Conservation (phyloP, 2,329 filamentous ascomycete species). For the Aspergillus floridensis region DNA sequence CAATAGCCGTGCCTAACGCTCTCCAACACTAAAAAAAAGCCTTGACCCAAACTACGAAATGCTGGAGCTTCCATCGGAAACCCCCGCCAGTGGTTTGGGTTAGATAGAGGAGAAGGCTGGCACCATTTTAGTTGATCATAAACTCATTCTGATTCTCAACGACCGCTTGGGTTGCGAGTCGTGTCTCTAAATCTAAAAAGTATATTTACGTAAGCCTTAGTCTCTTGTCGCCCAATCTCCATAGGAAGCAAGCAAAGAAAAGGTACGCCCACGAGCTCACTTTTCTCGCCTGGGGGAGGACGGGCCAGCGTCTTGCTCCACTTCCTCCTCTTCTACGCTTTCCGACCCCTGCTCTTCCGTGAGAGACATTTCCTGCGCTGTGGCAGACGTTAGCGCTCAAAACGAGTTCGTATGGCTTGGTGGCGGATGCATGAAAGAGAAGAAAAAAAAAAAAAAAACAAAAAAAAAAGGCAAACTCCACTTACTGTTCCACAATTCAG, state of each 20-base stretch:
- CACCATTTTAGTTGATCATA: background rate
- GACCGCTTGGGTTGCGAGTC: background rate
- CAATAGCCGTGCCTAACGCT: background rate
- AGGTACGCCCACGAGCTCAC: background rate
- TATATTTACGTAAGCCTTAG: too few relatives aligned
- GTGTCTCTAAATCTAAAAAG: too few relatives aligned
- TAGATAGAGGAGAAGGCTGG: background rate
- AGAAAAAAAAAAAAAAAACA: too few relatives aligned
- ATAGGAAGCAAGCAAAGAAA: too few relatives aligned
- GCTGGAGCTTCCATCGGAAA: too few relatives aligned
- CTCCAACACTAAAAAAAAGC: too few relatives aligned
- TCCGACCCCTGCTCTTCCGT: slow-evolving; percentile 41
- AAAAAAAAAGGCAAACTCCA: slow-evolving; percentile 17
- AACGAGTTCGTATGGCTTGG: background rate
- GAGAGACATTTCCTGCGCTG: slow-evolving; percentile 62
- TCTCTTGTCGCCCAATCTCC: too few relatives aligned
- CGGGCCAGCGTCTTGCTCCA: slow-evolving; percentile 17
- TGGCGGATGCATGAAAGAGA: background rate
- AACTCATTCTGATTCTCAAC: background rate
- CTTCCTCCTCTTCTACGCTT: slow-evolving; percentile 39
- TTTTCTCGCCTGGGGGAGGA: slow-evolving; percentile 7
- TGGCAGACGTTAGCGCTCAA: slow-evolving; percentile 11
- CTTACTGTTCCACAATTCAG: slow-evolving; percentile 85
- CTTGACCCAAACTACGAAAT: too few relatives aligned
- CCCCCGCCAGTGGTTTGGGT: too few relatives aligned